phyloP scores from a whole-genome alignment of 495 filamentous ascomycete genomes.

The Letharia lupina region DNA sequence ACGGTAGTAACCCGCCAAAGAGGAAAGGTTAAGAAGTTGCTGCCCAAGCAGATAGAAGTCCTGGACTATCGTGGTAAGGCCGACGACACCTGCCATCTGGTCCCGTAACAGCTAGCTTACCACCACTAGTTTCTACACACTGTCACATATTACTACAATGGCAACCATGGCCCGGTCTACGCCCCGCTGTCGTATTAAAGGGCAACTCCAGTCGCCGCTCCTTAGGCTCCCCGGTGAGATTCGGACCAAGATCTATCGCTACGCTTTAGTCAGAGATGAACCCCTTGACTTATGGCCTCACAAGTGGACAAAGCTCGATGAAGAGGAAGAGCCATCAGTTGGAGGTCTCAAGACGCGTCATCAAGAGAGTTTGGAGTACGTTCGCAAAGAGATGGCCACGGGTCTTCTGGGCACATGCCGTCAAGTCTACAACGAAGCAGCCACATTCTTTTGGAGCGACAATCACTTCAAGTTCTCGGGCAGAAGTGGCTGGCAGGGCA shows the following conservation, averaged over 20 bases:
- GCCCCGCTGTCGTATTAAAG: conserved; percentile 15
- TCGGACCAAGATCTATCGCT: conserved; percentile 34
- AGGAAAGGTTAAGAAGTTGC: background rate
- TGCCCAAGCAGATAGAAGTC: background rate
- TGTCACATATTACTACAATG: background rate
- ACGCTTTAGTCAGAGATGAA: conserved; percentile 22
- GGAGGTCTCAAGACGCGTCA: conserved; percentile 18
- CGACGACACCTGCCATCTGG: background rate
- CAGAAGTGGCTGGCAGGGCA: conserved; percentile 23
- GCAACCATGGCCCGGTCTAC: conserved; percentile 6
- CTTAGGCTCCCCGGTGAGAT: conserved; percentile 35
- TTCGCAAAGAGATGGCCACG: conserved; percentile 23
- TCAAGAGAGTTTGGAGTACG: conserved; percentile 20
- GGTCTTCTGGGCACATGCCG: conserved; percentile 23
- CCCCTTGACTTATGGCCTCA: conserved; percentile 26
- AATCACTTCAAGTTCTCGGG: conserved; percentile 23
- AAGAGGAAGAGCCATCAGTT: conserved; percentile 7
- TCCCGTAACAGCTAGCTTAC: background rate
- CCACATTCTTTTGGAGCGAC: conserved; percentile 18
- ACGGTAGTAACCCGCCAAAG: background rate
- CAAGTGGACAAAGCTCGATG: conserved; percentile 17
- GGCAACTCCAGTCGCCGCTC: conserved; percentile 29
- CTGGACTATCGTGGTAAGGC: conserved; percentile 5
- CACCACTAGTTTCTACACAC: background rate
- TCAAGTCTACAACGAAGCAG: conserved; percentile 20